These are phyloP conservation scores for Saccharum hybrid DNA, from an alignment of 202 grass and related monocot genomes.

Conservation along the genomic window DNA sequence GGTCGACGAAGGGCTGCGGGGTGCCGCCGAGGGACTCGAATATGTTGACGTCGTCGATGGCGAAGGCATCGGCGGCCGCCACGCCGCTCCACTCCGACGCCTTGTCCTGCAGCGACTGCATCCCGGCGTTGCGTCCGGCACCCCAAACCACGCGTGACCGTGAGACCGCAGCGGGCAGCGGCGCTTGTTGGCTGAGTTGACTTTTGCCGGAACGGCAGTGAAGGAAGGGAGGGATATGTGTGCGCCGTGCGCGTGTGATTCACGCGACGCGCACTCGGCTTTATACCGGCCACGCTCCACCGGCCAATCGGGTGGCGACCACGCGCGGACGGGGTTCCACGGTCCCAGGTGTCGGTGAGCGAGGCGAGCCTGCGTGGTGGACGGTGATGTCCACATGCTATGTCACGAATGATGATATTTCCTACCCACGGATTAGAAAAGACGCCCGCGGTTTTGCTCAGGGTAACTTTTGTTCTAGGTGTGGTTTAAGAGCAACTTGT, in stretches of 20 bases:
- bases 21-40: constrained; percentile 81
- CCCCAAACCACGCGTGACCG: neutral
- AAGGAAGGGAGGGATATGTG: neutral
- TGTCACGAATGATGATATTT: neutral
- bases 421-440: neutral
- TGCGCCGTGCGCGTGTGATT: neutral
- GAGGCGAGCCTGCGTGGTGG: neutral
- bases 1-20: constrained; percentile 80
- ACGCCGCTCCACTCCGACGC: constrained; percentile 93
- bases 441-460: constrained; percentile 17
- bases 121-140: neutral
- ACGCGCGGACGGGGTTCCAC: neutral
- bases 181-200: constrained; percentile 1
- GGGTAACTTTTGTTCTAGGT: neutral
- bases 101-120: constrained; percentile 92
- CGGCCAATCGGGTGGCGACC: constrained; percentile 28
- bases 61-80: constrained; percentile 70
- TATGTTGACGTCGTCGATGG: constrained; percentile 79
- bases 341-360: neutral
- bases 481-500: no score
- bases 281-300: neutral
- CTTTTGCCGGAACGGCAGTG: neutral
- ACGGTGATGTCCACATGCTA: constrained; percentile 29
- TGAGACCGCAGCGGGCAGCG: neutral
- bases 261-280: constrained; percentile 21